These are phyloP conservation scores for Sinapis alba DNA, from an alignment of 441 rosid species.

Conservation along the genomic window DNA sequence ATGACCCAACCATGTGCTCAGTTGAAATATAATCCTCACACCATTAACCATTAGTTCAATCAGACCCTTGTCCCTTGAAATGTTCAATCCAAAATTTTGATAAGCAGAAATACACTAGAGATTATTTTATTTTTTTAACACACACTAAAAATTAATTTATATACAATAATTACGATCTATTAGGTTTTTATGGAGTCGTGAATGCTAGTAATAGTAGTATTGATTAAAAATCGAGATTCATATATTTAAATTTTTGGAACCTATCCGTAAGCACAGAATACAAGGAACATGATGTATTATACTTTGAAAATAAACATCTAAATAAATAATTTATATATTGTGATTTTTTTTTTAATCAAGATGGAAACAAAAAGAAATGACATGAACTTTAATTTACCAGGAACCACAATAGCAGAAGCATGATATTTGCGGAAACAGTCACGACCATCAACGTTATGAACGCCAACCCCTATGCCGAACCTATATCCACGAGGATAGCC, in stretches of 20 bases:
- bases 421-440: neutral
- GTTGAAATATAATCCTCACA: neutral
- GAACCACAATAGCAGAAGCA: neutral
- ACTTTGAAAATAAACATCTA: neutral
- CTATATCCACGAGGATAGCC: neutral
- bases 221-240: neutral
- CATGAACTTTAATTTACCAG: neutral
- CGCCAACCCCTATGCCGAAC: neutral
- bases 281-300: neutral
- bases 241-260: neutral
- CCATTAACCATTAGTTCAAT: neutral
- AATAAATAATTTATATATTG: too few species aligned
- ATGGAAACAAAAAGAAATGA: neutral
- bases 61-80: neutral
- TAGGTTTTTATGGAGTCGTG: neutral
- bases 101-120: neutral
- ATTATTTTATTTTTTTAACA: too few species aligned
- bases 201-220: neutral
- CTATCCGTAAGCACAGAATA: neutral
- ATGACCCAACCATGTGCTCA: neutral
- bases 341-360: neutral
- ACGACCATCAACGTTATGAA: neutral
- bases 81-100: neutral
- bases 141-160: neutral
- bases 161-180: neutral